phyloP scores from a whole-genome alignment of 192 early-diverging fungal species.

The Mycoemilia scoparia region DNA sequence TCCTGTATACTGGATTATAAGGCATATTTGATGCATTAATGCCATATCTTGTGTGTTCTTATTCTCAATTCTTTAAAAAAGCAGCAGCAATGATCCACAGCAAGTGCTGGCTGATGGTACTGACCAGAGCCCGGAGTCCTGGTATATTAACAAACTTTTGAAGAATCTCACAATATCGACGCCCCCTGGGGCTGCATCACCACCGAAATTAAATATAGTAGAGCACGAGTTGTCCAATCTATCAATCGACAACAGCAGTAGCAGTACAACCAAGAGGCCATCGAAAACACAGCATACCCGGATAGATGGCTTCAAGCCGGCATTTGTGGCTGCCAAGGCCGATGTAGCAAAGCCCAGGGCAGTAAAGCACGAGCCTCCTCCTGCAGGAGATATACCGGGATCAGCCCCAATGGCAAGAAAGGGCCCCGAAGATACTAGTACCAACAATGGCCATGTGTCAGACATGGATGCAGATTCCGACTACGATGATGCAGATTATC shows the following conservation, averaged over 20 bases:
- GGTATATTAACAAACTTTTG: no score
- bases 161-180: no score
- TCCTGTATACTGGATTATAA: conserved; percentile 13
- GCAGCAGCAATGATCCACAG: background rate
- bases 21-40: conserved; percentile 16
- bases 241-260: no score
- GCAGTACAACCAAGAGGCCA: background rate
- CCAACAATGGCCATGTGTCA: conserved; percentile 8
- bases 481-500: conserved; percentile 1
- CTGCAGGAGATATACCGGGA: background rate
- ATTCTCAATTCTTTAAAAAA: conserved; percentile 16
- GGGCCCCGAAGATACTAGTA: background rate
- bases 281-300: background rate
- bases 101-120: background rate
- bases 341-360: conserved; percentile 1
- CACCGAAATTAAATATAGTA: no score
- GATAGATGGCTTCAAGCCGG: conserved; percentile 1
- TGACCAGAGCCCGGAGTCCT: background rate
- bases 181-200: no score
- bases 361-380: background rate
- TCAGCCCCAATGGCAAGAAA: conserved; percentile 1
- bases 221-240: no score
- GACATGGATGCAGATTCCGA: conserved; percentile 11
- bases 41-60: conserved; percentile 6
- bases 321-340: background rate